Base-by-base conservation (phyloP, 2,329 filamentous ascomycete species). In the Teratosphaeria epicoccoides region DNA sequence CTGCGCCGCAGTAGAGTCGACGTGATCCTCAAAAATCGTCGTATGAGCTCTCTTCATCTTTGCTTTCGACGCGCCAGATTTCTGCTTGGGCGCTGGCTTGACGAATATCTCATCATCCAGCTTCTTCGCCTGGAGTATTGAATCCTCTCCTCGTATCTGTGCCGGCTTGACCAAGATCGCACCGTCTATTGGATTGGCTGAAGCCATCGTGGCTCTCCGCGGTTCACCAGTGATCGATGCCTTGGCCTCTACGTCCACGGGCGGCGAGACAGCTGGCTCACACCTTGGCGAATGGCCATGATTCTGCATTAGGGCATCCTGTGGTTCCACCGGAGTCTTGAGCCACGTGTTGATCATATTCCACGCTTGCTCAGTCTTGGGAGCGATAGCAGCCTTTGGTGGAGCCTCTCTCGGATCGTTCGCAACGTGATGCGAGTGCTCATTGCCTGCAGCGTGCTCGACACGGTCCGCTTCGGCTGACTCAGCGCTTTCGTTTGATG, bases 11-110 rank as follows among this genome's bases (percentile, higher is more conserved):
- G 20, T 26, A 23, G 59, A 52, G 14, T 59, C 58, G 12, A 66
- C 54, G 46, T 65, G 63, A 33, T 68, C 66, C 52, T 68, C 66
- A 46, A 63, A 68, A 46, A 68, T 66, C 6, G 66, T 68, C 0
- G 65, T 68, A 23, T 64, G 57, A 44, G 61, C 61, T 46, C 65
- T 52, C 40, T 57, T 61, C 5, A 49, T 45, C 49, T 46, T 46
- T 14, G 49, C 25, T 43, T 55, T 60, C 14, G 53, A 49, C 33
- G 33, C 33, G 12, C 22, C 28, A 9, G 54, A 33, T 17, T 55
- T 56, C 14, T 49, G 23, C 46, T 52, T 58, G 10, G 56, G 55
- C n/a, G 57, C 56, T 12, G 55, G 55, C 56, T 61, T 60, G 3
- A 49, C 47, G 49, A 53, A 52, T 40, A 52, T 51, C 46, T 51